Evolutionary conservation across 371 early-diverging fungal species (phyloP).

Genomic region (Blastocladiella emersonii): DNA sequence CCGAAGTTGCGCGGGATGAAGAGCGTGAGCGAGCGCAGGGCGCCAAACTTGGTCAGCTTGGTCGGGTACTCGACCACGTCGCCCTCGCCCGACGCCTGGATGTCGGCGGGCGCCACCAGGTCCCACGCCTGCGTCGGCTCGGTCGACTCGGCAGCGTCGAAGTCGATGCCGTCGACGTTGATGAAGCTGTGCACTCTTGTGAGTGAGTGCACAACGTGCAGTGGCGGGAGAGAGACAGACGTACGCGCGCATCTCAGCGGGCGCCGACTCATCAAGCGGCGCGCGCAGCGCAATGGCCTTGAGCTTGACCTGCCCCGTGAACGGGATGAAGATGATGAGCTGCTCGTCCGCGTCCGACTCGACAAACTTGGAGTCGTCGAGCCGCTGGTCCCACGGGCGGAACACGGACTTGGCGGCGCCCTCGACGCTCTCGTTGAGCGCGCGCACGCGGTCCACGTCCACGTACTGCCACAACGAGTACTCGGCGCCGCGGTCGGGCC

Average conservation of each 20-base stretch:
- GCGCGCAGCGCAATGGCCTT: constrained; percentile 70
- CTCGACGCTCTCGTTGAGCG: constrained; percentile 61
- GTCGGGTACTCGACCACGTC: background rate
- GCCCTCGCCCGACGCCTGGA: background rate
- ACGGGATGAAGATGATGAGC: constrained; percentile 76
- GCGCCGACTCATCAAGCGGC: constrained; percentile 48
- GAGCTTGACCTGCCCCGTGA: constrained; percentile 61
- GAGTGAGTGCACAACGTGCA: background rate
- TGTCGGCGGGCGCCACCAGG: constrained; percentile 26
- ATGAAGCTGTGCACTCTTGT: constrained; percentile 42
- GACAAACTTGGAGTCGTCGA: constrained; percentile 51
- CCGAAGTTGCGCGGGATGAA: constrained; percentile 72
- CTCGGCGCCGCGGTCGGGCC: constrained; percentile 49
- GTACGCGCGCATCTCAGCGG: constrained; percentile 61
- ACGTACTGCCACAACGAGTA: constrained; percentile 67
- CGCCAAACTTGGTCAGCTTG: constrained; percentile 67
- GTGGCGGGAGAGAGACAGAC: constrained; percentile 1
- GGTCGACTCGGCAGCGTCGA: constrained; percentile 59
- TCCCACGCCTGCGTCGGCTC: constrained; percentile 66
- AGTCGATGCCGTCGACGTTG: constrained; percentile 81
- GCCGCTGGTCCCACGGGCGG: constrained; percentile 70
- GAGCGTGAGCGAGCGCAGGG: constrained; percentile 62
- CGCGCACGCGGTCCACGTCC: constrained; percentile 58
- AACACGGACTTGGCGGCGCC: constrained; percentile 60
- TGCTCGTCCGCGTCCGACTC: constrained; percentile 84